Percentiles rank a stretch among this genome's conserved stretches.
These are phyloP conservation scores for Linnemannia exigua DNA, from an alignment of 192 early-diverging fungal species.

Conservation along the genomic window DNA sequence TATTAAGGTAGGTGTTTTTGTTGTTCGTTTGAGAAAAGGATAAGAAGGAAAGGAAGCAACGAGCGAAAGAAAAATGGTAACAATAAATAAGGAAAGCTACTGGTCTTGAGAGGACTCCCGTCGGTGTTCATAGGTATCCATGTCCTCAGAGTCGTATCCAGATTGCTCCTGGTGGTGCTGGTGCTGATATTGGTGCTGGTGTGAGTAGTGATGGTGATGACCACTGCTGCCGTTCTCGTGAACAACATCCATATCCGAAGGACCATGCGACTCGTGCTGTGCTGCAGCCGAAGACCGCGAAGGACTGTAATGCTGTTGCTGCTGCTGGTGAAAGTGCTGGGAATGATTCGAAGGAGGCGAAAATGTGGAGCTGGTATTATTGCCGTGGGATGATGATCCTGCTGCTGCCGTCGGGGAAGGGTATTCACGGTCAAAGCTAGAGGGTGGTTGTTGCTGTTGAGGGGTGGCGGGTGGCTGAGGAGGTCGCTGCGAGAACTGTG, in stretches of 20 bases:
- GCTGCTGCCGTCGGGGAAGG: constrained; percentile 23
- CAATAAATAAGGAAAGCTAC: too few species aligned
- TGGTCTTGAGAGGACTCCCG: constrained; percentile 5
- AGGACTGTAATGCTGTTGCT: not conserved
- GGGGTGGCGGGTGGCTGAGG: not conserved
- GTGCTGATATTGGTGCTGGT: not conserved
- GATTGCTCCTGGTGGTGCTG: not conserved
- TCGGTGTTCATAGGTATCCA: constrained; percentile 1
- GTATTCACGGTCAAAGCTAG: constrained; percentile 35
- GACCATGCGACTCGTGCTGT: constrained; percentile 1
- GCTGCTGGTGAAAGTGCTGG: constrained; percentile 13
- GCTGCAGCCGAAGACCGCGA: too few species aligned
- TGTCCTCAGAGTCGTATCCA: not conserved
- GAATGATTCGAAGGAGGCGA: constrained; percentile 6
- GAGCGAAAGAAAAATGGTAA: too few species aligned
- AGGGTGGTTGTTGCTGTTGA: not conserved
- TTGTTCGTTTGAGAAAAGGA: too few species aligned
- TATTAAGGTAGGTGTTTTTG: too few species aligned
- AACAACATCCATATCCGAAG: constrained; percentile 41
- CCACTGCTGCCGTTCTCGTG: constrained; percentile 14
- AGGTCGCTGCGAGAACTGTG: constrained; percentile 22
- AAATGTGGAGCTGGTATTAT: not conserved
- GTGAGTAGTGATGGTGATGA: constrained; percentile 1
- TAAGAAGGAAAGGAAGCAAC: too few species aligned
- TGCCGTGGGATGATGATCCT: too few species aligned